These are phyloP conservation scores for Xylariaceae sp. DNA, from an alignment of 2,329 filamentous ascomycete species.

Conservation along the genomic window DNA sequence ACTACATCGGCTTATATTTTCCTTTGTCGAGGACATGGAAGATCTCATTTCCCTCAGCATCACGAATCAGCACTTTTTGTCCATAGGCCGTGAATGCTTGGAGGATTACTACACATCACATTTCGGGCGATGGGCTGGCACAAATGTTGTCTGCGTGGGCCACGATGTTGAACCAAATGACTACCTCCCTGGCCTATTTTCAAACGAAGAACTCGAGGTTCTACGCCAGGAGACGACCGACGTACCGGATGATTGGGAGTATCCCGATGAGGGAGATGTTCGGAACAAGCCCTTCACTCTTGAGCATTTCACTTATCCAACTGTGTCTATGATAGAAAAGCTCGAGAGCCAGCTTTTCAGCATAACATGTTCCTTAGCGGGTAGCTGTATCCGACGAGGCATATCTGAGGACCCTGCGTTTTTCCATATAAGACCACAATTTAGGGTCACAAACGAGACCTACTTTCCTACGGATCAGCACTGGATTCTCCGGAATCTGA, in stretches of 20 bases:
- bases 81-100: background rate
- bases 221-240: conserved; percentile 21
- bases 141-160: conserved; percentile 38
- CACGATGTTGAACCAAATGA: conserved; percentile 23
- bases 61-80: conserved; percentile 19
- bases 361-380: conserved; percentile 8
- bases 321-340: conserved; percentile 17
- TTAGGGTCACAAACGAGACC: background rate
- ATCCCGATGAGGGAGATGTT: conserved; percentile 15
- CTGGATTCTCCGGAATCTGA: conserved; percentile 43
- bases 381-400: background rate
- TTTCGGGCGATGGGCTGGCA: conserved; percentile 38
- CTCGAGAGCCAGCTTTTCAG: conserved; percentile 25
- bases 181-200: conserved; percentile 29
- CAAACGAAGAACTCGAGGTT: conserved; percentile 24
- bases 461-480: conserved; percentile 38
- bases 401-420: background rate
- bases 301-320: conserved; percentile 14
- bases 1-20: conserved; percentile 21
- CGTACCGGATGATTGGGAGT: background rate
- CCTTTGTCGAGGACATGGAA: background rate
- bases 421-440: background rate
- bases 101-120: conserved; percentile 29
- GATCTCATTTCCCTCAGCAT: conserved; percentile 18
- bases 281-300: conserved; percentile 24